phyloP scores from a whole-genome alignment of 2,329 filamentous ascomycete species.

The Albophoma yamanashiensis region DNA sequence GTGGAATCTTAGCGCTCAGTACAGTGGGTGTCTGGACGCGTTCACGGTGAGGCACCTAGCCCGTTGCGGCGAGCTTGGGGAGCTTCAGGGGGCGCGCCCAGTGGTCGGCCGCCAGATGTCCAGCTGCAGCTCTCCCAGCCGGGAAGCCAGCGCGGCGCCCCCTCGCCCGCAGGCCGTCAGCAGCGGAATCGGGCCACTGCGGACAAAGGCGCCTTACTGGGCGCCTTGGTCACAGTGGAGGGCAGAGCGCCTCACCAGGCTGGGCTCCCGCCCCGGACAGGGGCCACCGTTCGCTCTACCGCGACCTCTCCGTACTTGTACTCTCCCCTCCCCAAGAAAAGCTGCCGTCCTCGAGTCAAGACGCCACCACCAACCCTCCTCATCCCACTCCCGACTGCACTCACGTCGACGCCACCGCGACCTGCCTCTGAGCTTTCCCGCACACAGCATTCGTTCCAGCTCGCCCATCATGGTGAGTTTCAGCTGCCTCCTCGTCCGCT shows the following conservation, averaged over 20 bases:
- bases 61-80: neutral
- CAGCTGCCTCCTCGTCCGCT: neutral
- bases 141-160: too few relatives aligned
- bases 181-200: neutral
- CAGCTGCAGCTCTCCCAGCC: neutral
- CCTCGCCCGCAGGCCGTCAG: neutral
- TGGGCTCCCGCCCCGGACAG: neutral
- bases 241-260: neutral
- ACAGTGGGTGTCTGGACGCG: neutral
- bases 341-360: conserved; percentile 6
- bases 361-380: conserved; percentile 5
- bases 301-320: neutral
- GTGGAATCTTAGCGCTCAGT: neutral
- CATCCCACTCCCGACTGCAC: neutral
- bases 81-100: neutral
- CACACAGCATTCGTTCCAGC: neutral
- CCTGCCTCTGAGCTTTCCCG: conserved; percentile 4
- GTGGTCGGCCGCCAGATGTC: neutral
- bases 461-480: conserved; percentile 18
- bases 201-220: neutral
- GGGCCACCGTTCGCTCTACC: neutral
- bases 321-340: conserved; percentile 4
- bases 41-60: neutral
- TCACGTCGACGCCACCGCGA: conserved; percentile 5
- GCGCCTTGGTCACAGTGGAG: neutral